Percentiles rank a stretch among this genome's conserved stretches.
These are phyloP conservation scores for Krasilnikovozyma curviuscula DNA, from an alignment of 768 basidiomycete genomes.

Conservation along the genomic window DNA sequence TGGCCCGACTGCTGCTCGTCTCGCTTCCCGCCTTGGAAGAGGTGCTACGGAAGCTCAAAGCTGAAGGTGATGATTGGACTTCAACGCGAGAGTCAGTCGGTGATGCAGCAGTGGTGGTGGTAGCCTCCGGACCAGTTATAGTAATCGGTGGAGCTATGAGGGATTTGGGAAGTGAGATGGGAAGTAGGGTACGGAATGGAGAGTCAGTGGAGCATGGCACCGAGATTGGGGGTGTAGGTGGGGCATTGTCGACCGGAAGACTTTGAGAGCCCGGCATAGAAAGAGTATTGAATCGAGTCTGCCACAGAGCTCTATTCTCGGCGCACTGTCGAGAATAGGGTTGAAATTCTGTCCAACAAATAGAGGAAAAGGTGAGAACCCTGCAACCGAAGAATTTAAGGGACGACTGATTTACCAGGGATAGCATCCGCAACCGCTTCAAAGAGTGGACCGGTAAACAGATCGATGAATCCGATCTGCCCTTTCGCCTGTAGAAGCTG, in stretches of 20 bases:
- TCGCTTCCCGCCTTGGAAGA: too few relatives aligned
- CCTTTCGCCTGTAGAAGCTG: slow-evolving; percentile 48
- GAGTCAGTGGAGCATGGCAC: slow-evolving; percentile 4
- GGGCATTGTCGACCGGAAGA: not conserved
- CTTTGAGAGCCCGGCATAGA: not conserved
- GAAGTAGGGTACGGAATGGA: slow-evolving; percentile 2
- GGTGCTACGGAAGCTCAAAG: too few relatives aligned
- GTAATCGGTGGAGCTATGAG: not conserved
- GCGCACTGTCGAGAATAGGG: slow-evolving; percentile 47
- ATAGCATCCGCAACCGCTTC: slow-evolving; percentile 51
- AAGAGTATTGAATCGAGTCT: slow-evolving; percentile 29
- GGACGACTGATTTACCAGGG: slow-evolving; percentile 38
- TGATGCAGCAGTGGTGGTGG: not conserved
- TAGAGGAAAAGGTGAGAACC: slow-evolving; percentile 10
- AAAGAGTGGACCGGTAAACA: slow-evolving; percentile 66
- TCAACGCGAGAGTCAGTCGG: too few relatives aligned
- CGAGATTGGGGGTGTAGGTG: not conserved
- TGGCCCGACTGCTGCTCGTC: too few relatives aligned
- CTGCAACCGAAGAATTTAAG: not conserved
- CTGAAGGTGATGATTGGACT: too few relatives aligned
- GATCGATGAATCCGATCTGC: slow-evolving; percentile 74
- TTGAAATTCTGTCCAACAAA: slow-evolving; percentile 39
- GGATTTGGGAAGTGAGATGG: not conserved
- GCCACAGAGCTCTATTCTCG: slow-evolving; percentile 53
- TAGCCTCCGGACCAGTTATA: not conserved